Evolutionary conservation across 1,139 yeast species (phyloP), one percentile per base, ranked within the genome.

Genomic region (Pichia inconspicua): DNA sequence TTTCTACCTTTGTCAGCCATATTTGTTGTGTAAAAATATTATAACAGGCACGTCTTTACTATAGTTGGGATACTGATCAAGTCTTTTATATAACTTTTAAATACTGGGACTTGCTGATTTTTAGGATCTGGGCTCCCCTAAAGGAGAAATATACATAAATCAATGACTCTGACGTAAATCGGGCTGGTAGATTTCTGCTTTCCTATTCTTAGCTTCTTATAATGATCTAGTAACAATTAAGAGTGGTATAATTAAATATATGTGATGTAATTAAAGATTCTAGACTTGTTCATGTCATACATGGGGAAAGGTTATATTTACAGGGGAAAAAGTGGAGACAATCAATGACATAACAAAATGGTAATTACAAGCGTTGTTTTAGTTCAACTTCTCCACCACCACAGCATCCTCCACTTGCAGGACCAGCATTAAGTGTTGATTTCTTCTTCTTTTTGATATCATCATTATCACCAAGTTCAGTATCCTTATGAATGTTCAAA

Each of bases 381-480:
- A 59, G 46, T 44, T 53, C 53, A 41, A 57, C 45, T 41, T 58
- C 54, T 4, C 75, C 75, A 43, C 75, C 75, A 49, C 77, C 74
- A 55, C 78, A 72, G 37, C 75, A 74, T 17, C 73, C 70, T 41
- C 68, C 68, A 12, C 59, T 61, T 43, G 59, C 43, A 8, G 49
- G 49, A 32, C 58, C 58, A 30, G 59, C 66, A 30, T 63, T 56
- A 14, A 66, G 63, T 40, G 61, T 56, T 25, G 53, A n/a, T n/a
- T n/a, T 53, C 10, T 19, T 37, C 55, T 55, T 64, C 49, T 57
- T 64, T 58, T 74, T 76, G 49, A 80, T 68, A 42, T 73, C 68
- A 19, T 80, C 95, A 64, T 92, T 92, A 62, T 89, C 96, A 14
- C 97, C 97, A 47, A 90, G 72, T 65, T 92, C 97, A 0, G 95